phyloP scores from a whole-genome alignment of 495 filamentous ascomycete genomes.

The Venustampulla echinocandica region DNA sequence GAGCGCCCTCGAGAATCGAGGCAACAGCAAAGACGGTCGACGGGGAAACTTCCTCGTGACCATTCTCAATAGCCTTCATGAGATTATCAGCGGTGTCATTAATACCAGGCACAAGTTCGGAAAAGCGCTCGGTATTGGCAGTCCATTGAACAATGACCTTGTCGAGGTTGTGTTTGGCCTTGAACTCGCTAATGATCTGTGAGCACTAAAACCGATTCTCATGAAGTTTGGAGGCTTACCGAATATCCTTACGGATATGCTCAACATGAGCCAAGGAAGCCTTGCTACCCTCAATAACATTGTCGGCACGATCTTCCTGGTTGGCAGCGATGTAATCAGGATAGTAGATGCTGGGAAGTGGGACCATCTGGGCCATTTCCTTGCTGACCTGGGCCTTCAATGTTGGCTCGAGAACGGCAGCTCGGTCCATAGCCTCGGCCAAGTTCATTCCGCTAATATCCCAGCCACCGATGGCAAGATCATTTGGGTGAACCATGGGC shows the following conservation, averaged over 20 bases:
- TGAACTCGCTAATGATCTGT: conserved; percentile 64
- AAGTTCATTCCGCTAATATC: conserved; percentile 89
- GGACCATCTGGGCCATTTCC: conserved; percentile 84
- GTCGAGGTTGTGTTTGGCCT: conserved; percentile 74
- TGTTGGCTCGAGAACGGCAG: conserved; percentile 84
- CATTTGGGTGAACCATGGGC: conserved; percentile 96
- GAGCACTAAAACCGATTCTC: conserved; percentile 1
- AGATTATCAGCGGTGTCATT: conserved; percentile 97
- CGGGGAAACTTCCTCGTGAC: conserved; percentile 83
- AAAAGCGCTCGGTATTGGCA: conserved; percentile 95
- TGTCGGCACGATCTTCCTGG: conserved; percentile 95
- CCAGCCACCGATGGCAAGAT: conserved; percentile 93
- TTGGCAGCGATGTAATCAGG: conserved; percentile 99
- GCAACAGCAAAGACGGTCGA: conserved; percentile 95
- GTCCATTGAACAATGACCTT: conserved; percentile 99
- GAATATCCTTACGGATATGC: conserved; percentile 89
- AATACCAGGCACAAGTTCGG: conserved; percentile 77
- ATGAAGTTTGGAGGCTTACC: conserved; percentile 41
- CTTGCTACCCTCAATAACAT: conserved; percentile 75
- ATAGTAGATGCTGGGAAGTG: conserved; percentile 94
- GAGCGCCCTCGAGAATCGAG: conserved; percentile 77
- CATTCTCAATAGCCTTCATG: conserved; percentile 71
- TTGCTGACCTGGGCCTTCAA: conserved; percentile 83
- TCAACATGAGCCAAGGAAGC: conserved; percentile 81
- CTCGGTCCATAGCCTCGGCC: conserved; percentile 90